phyloP scores from a whole-genome alignment of 805 yeast species.

The Candida andamanensis region DNA sequence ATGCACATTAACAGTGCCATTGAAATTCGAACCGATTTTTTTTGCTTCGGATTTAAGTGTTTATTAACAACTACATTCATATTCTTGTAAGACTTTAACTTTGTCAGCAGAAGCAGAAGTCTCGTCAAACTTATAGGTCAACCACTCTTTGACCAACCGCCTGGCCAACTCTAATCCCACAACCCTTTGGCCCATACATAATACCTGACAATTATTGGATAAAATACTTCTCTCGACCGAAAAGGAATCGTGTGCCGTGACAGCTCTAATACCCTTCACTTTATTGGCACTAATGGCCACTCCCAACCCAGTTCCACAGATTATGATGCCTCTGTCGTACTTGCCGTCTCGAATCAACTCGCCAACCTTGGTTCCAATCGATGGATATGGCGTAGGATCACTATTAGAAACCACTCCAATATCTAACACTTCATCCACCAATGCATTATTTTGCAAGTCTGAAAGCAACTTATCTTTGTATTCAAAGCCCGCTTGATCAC shows the following conservation, averaged over 20 bases:
- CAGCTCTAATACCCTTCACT: constrained; percentile 43
- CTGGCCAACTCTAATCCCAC: constrained; percentile 40
- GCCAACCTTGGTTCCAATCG: constrained; percentile 40
- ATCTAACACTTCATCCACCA: constrained; percentile 31
- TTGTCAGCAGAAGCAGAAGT: constrained; percentile 37
- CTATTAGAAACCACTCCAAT: constrained; percentile 32
- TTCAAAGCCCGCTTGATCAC: constrained; percentile 43
- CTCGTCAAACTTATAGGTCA: constrained; percentile 36
- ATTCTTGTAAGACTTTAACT: constrained; percentile 26
- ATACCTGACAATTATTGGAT: constrained; percentile 39
- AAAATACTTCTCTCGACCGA: constrained; percentile 42
- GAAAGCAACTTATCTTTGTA: constrained; percentile 35
- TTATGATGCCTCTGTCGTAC: constrained; percentile 41
- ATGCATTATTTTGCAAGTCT: constrained; percentile 24
- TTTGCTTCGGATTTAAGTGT: neutral
- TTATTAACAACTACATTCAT: constrained; percentile 14
- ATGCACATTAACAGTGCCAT: too few relatives aligned
- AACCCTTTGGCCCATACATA: constrained; percentile 47
- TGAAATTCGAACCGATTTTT: too few relatives aligned
- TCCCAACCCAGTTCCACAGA: constrained; percentile 48
- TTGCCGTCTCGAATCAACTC: constrained; percentile 35
- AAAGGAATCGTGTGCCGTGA: constrained; percentile 45
- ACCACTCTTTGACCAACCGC: constrained; percentile 41
- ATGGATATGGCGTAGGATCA: constrained; percentile 37
- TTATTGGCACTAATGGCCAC: constrained; percentile 47